Base-by-base conservation (phyloP, 176 grass and related monocot species). In the Melocanna baccifera region DNA sequence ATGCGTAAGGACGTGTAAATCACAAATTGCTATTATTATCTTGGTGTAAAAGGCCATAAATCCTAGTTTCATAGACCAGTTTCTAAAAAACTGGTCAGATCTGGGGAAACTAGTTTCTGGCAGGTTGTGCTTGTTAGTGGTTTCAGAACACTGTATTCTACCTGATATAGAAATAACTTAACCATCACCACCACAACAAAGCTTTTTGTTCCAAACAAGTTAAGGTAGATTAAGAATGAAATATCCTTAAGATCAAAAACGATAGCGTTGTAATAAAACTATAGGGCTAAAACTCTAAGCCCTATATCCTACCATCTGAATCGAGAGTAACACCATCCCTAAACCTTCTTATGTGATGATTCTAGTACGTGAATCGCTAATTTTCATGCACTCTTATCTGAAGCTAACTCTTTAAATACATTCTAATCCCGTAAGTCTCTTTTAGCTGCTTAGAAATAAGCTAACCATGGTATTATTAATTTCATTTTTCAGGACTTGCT, bases 401-500 rank as follows among this genome's bases (percentile, higher is more conserved):
- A 36, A 36, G 5, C 34, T 0, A 36, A 36, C 34, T 36, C 34
- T 36, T 36, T 36, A 4, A 4, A 36, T 36, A 36, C 34, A 36
- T 36, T 36, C 4, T 36, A 36, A 36, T 36, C 34, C 4, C 34
- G 4, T 36, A 36, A 36, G 2, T 36, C 34, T 36, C 34, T 36
- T 36, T 36, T 5, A 36, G 5, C 5, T 36, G 34, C 34, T 36
- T 40, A 73, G 22, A 72, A 84, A 78, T 63, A 62, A 61, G 20
- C 26, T 80, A 69, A 79, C 67, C 14, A 52, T 80, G 48, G 40
- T 81, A 58, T 70, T 81, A 66, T 56, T 68, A 14, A 69, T 63
- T 88, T 51, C 39, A 22, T 89, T 88, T 71, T 90, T 62, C 82
- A 99, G 96, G 96, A 94, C 37, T 84, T 99, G 55, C 84, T 99